Conservation (phyloP, 2,329 filamentous ascomycete species). For the Trichoderma aggressivum region DNA sequence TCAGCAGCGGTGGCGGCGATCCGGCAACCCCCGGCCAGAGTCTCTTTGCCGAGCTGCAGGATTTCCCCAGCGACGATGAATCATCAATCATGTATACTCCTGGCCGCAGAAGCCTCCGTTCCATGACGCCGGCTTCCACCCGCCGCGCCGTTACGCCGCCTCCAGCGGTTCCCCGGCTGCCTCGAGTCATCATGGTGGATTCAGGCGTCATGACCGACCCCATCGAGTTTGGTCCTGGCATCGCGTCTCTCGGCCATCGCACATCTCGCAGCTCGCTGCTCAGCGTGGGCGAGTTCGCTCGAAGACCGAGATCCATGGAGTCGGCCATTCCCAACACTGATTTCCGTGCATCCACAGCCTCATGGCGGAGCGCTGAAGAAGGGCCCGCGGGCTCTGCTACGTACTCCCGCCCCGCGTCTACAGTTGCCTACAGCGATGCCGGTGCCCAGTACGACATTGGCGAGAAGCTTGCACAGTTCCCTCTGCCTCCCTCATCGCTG, state of each 20-base stretch:
- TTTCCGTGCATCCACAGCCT: conserved; percentile 24
- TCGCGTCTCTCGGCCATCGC: conserved; percentile 11
- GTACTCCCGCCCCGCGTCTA: conserved; percentile 43
- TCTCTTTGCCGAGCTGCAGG: conserved; percentile 85
- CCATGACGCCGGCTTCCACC: conserved; percentile 47
- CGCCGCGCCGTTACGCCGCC: conserved; percentile 44
- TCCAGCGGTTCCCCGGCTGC: conserved; percentile 48
- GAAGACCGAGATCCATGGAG: conserved; percentile 41
- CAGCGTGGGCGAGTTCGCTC: conserved; percentile 28
- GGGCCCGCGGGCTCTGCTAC: conserved; percentile 18
- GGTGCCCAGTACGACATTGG: conserved; percentile 52
- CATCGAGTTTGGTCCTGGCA: conserved; percentile 37
- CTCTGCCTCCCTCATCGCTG: conserved; percentile 47
- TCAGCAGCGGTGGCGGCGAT: conserved; percentile 51
- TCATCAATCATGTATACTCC: conserved; percentile 53
- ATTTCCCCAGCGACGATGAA: conserved; percentile 72
- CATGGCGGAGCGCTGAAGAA: conserved; percentile 28
- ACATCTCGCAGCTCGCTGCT: conserved; percentile 21
- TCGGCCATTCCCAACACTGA: conserved; percentile 37
- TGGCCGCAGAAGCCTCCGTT: conserved; percentile 47
- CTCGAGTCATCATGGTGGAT: conserved; percentile 56
- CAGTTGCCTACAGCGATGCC: conserved; percentile 50
- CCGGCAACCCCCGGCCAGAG: conserved; percentile 57
- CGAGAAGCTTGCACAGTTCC: conserved; percentile 52
- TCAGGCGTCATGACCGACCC: conserved; percentile 60